Percentiles rank a stretch among this genome's conserved stretches.
Evolutionary conservation across 495 filamentous ascomycete species (phyloP).

Genomic region (Penicillium herquei): DNA sequence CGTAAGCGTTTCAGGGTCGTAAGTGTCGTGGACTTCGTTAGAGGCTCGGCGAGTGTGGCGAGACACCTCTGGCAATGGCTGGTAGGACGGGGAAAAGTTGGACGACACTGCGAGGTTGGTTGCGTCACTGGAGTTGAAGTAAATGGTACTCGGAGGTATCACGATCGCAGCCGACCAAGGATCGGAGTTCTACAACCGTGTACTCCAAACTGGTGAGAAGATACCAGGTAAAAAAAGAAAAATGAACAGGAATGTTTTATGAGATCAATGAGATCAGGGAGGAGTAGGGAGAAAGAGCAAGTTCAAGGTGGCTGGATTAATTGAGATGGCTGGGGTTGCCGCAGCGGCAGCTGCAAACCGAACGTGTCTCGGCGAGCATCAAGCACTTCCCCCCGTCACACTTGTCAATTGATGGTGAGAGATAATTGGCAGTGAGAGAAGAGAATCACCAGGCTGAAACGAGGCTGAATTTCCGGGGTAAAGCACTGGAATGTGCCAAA

Average conservation of each 20-base stretch:
- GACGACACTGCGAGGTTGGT: slow-evolving; percentile 37
- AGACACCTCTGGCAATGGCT: slow-evolving; percentile 41
- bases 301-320: slow-evolving; percentile 31
- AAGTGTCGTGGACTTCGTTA: slow-evolving; percentile 62
- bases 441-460: background rate
- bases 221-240: too few relatives aligned
- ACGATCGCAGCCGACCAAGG: slow-evolving; percentile 6
- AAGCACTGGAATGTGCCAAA: slow-evolving; percentile 9
- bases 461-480: background rate
- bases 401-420: background rate
- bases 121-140: slow-evolving; percentile 9
- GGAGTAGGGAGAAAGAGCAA: slow-evolving; percentile 7
- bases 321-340: slow-evolving; percentile 31
- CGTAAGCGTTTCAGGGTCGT: slow-evolving; percentile 53
- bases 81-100: slow-evolving; percentile 17
- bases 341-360: slow-evolving; percentile 26
- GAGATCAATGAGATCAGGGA: slow-evolving; percentile 4
- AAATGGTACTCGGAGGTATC: slow-evolving; percentile 11
- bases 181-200: background rate
- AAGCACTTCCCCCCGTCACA: slow-evolving; percentile 4
- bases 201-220: background rate
- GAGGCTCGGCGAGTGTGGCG: slow-evolving; percentile 32
- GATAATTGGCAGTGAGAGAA: too few relatives aligned
- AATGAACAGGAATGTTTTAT: background rate
- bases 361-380: slow-evolving; percentile 26